phyloP scores from a whole-genome alignment of 2,329 filamentous ascomycete species.

The Aspergillus unguis region DNA sequence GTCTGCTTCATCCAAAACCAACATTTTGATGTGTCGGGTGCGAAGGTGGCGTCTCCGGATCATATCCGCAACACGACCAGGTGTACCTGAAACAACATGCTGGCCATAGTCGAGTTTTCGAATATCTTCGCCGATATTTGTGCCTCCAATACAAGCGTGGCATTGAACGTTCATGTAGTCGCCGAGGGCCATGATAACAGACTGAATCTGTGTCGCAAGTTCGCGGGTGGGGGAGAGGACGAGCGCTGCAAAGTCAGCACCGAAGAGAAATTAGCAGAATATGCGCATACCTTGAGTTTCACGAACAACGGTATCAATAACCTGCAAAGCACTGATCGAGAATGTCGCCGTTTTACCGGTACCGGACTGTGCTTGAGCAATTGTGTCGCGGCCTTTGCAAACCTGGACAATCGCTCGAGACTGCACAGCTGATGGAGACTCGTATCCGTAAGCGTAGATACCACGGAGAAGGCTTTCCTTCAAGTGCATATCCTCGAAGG shows the following conservation, averaged over 20 bases:
- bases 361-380: conserved; percentile 95
- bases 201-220: conserved; percentile 96
- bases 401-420: conserved; percentile 98
- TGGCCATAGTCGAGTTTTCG: conserved; percentile 96
- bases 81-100: conserved; percentile 95
- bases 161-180: conserved; percentile 99
- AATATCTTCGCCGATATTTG: conserved; percentile 96
- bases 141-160: conserved; percentile 96
- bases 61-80: conserved; percentile 90
- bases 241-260: conserved; percentile 55
- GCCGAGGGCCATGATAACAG: conserved; percentile 97
- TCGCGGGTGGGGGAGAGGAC: conserved; percentile 95
- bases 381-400: conserved; percentile 98
- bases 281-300: conserved; percentile 67
- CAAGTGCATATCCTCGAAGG: conserved; percentile 92
- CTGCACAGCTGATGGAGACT: conserved; percentile 95
- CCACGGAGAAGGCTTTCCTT: conserved; percentile 97
- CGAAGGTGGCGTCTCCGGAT: conserved; percentile 70
- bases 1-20: conserved; percentile 73
- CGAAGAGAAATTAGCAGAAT: not conserved
- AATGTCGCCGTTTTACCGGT: conserved; percentile 97
- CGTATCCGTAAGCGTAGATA: conserved; percentile 97
- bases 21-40: conserved; percentile 74
- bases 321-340: conserved; percentile 92
- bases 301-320: conserved; percentile 88